A percentile compares a stretch with the other conserved stretches of the same genome.
Evolutionary conservation across 176 grass and related monocot species (phyloP).

Genomic region (Eragrostis nindensis): DNA sequence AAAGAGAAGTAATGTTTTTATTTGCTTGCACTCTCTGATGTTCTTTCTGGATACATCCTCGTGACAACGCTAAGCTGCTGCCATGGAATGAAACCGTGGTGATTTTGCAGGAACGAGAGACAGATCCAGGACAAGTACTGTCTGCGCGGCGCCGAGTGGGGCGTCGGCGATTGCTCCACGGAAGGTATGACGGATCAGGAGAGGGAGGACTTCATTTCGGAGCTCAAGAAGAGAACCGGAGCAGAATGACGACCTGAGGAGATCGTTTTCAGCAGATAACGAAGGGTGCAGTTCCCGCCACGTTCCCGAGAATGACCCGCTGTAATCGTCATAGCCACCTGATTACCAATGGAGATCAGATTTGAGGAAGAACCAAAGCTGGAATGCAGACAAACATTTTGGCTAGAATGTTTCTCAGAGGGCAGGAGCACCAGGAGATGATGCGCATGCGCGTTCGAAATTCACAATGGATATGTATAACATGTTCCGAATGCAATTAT

Average conservation of each 20-base stretch:
- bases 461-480: not conserved
- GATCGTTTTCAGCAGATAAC: not conserved
- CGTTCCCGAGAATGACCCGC: not conserved
- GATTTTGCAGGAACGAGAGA: constrained; percentile 68
- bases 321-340: not conserved
- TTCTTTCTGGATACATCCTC: not conserved
- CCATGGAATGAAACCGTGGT: not conserved
- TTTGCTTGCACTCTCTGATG: not conserved
- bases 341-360: not conserved
- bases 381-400: not conserved
- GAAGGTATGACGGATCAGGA: constrained; percentile 91
- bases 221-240: constrained; percentile 72
- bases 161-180: constrained; percentile 92
- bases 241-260: constrained; percentile 30
- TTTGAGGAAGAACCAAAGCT: not conserved
- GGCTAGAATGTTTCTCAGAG: not conserved
- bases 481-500: not conserved
- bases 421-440: not conserved
- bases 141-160: constrained; percentile 92
- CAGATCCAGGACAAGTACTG: constrained; percentile 92
- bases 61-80: not conserved
- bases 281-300: not conserved
- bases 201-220: constrained; percentile 76
- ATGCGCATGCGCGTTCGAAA: not conserved
- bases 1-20: constrained; percentile 52